phyloP scores from a whole-genome alignment of 1,284 basidiomycete genomes.

The Agroathelia rolfsii region DNA sequence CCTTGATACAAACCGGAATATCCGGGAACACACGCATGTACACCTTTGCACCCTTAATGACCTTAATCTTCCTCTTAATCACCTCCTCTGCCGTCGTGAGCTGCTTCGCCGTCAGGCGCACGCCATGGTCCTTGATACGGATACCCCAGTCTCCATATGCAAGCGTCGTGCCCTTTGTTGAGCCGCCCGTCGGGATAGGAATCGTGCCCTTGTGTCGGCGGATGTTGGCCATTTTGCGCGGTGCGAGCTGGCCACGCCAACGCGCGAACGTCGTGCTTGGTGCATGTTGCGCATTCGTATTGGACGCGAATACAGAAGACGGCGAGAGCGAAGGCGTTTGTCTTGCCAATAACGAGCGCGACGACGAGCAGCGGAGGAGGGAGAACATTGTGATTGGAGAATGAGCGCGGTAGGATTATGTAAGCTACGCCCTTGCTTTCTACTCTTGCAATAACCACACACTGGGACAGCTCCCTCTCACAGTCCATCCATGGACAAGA shows the following conservation, averaged over 20 bases:
- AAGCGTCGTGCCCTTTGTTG: slow-evolving; percentile 88
- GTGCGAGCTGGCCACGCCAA: slow-evolving; percentile 58
- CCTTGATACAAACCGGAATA: slow-evolving; percentile 95
- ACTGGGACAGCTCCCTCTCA: no score
- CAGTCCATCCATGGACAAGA: no score
- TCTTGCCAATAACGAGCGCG: no score
- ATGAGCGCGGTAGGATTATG: no score
- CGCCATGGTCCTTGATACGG: slow-evolving; percentile 27
- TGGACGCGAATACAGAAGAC: no score
- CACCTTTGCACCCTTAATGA: slow-evolving; percentile 84
- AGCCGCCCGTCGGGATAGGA: slow-evolving; percentile 80
- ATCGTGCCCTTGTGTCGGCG: slow-evolving; percentile 86
- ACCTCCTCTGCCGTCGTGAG: slow-evolving; percentile 82
- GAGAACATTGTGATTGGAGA: no score
- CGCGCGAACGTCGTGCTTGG: no score
- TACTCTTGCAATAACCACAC: no score
- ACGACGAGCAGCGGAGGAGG: no score
- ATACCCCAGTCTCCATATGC: slow-evolving; percentile 90
- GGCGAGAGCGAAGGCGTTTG: no score
- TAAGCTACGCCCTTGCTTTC: no score
- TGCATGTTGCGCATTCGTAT: no score
- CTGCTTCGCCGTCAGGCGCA: slow-evolving; percentile 18
- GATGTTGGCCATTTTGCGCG: slow-evolving; percentile 71
- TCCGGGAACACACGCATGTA: slow-evolving; percentile 92
- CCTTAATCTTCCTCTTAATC: slow-evolving; percentile 85